Evolutionary conservation across 345 rosid species (phyloP), one percentile per base, ranked within the genome.

Genomic region (Citrus trifoliata): DNA sequence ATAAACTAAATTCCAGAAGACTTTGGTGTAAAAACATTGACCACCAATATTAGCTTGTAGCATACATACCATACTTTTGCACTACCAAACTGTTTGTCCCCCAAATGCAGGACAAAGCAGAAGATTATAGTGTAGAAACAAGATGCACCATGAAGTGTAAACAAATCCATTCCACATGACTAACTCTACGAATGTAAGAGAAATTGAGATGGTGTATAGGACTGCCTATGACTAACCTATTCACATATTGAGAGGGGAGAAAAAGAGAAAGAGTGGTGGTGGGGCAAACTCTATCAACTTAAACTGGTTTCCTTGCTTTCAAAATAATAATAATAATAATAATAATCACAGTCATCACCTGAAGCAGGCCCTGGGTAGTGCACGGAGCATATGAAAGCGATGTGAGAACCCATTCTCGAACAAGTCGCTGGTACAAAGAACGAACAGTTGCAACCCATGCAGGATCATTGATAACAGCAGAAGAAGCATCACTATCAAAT

Each of bases 341-440:
- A 60, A 60, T 3, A 59, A 22, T 59, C 38, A 53, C 46, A 65
- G 64, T 69, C 71, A 65, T 61, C 74, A 96, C 99, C 99, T 97
- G 99, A 79, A 97, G 94, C 81, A 97, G 89, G 71, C 99, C 99
- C 91, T 97, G 99, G 83, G 93, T 93, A 35, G 99, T 97, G 87
- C 99, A 97, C 21, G 99, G 99, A 80, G 99, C 98, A 87, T 89
- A 84, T 70, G 98, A 97, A 64, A 97, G 92, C 46, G 99, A 94
- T 81, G 87, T 85, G 73, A 93, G 80, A 85, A 94, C 88, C 99
- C 99, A 97, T 82, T 97, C 98, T 80, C 91, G 88, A 73, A 97
- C 89, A 85, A 88, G 79, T 83, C 81, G 91, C 87, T 94, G 97
- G 84, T 93, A 97, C 76, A 97, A 89, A 69, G 98, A 89, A 74